Percentiles rank a stretch among this genome's conserved stretches.
These are phyloP conservation scores for Collybia sordida DNA, from an alignment of 768 basidiomycete species.

Conservation along the genomic window DNA sequence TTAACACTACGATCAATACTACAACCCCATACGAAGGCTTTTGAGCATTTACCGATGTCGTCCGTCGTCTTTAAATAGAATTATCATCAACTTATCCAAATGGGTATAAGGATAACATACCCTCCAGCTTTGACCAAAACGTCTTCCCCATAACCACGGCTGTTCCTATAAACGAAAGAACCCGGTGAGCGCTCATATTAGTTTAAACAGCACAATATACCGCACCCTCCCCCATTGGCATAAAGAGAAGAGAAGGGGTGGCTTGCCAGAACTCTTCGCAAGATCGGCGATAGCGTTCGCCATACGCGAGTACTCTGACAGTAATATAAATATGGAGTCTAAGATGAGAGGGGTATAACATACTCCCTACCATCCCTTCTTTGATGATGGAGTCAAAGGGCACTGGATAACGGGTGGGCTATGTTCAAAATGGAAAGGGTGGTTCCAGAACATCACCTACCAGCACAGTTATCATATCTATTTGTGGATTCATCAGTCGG, in stretches of 20 bases:
- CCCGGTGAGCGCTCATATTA: not conserved
- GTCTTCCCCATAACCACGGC: constrained; percentile 44
- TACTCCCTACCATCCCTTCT: constrained; percentile 54
- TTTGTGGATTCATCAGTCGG: not conserved
- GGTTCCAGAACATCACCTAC: constrained; percentile 27
- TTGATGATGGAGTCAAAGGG: constrained; percentile 59
- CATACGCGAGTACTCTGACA: constrained; percentile 51
- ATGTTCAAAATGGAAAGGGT: not conserved
- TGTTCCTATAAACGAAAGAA: constrained; percentile 38
- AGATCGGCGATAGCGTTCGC: constrained; percentile 54
- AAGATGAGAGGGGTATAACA: constrained; percentile 16
- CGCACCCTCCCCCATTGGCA: constrained; percentile 68
- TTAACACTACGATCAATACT: not conserved
- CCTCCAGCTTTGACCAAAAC: constrained; percentile 71
- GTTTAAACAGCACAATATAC: not conserved
- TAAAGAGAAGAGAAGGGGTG: constrained; percentile 55
- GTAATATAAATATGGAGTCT: not conserved
- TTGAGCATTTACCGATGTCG: constrained; percentile 34
- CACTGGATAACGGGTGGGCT: constrained; percentile 28
- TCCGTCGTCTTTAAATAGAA: constrained; percentile 42
- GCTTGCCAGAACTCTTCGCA: constrained; percentile 40
- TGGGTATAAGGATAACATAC: constrained; percentile 26
- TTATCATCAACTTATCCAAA: constrained; percentile 1
- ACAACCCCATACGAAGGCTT: not conserved
- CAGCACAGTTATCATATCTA: constrained; percentile 56